Percentiles rank a stretch among this genome's conserved stretches.
Evolutionary conservation across 2,329 filamentous ascomycete genomes (phyloP).

Genomic region (Neopestalotiopsis clavispora): DNA sequence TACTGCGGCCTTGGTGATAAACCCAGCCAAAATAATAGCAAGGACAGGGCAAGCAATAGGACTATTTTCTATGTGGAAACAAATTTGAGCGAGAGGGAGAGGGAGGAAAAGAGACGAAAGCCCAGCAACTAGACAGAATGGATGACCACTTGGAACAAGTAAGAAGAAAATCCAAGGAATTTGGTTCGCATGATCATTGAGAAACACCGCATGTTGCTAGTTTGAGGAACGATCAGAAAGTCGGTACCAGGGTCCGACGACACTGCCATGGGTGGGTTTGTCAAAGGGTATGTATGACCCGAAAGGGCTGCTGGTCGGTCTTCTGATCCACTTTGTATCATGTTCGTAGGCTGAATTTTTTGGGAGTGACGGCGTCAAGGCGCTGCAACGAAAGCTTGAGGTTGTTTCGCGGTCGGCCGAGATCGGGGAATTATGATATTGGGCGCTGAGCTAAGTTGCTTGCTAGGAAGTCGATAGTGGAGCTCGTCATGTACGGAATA

Average conservation of each 20-base stretch:
- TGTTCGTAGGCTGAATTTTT: conserved; percentile 2
- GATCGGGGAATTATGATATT: conserved; percentile 3
- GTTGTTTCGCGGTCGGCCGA: conserved; percentile 10
- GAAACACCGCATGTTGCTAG: conserved; percentile 16
- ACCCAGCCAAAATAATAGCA: background rate
- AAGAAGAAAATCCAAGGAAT: background rate
- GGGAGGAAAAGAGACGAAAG: background rate
- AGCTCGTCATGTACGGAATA: background rate
- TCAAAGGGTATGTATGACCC: conserved; percentile 13
- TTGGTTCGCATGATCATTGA: conserved; percentile 5
- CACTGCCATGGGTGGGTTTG: background rate
- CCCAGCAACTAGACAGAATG: background rate
- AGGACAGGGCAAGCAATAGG: background rate
- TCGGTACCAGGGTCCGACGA: conserved; percentile 10
- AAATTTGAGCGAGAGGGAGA: background rate
- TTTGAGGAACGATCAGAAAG: conserved; percentile 10
- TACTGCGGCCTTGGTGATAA: background rate
- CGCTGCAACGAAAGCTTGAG: background rate
- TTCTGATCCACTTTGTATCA: conserved; percentile 6
- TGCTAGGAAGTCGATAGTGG: background rate
- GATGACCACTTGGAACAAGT: background rate
- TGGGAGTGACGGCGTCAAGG: background rate
- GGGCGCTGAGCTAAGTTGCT: background rate
- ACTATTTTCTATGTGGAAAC: background rate
- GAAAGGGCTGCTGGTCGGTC: background rate